These are phyloP conservation scores for Quercus phellos DNA, from an alignment of 331 rosid genomes.

Conservation along the genomic window DNA sequence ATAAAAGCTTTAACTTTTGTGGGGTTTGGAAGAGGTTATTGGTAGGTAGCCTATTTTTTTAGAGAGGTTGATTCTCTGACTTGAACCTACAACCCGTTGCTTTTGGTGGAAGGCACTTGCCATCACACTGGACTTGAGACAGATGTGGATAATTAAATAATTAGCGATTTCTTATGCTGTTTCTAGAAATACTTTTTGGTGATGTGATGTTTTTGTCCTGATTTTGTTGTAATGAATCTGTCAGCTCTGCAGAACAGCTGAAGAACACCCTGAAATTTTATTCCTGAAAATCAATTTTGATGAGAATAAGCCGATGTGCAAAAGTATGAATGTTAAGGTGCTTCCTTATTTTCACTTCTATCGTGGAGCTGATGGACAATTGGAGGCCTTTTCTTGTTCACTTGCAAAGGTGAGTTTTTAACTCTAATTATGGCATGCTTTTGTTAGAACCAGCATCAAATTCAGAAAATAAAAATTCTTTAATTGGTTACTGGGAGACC, in stretches of 20 bases:
- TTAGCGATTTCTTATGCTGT: not conserved
- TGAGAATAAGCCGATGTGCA: slow-evolving; percentile 96
- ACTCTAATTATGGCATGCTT: not conserved
- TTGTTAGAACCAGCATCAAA: not conserved
- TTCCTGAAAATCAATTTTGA: slow-evolving; percentile 92
- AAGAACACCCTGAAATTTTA: slow-evolving; percentile 79
- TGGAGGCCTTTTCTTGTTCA: slow-evolving; percentile 86
- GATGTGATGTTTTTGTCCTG: not conserved
- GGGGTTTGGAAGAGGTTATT: too few relatives aligned
- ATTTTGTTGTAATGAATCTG: slow-evolving; percentile 27
- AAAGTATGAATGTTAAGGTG: slow-evolving; percentile 87
- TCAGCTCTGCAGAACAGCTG: slow-evolving; percentile 97
- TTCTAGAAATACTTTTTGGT: slow-evolving; percentile 12
- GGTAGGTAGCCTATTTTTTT: too few relatives aligned
- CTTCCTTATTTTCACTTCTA: slow-evolving; percentile 97
- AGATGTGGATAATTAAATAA: slow-evolving; percentile 1
- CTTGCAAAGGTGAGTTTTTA: slow-evolving; percentile 47
- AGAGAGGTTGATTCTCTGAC: too few relatives aligned
- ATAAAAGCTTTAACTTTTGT: not conserved
- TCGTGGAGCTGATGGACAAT: slow-evolving; percentile 91
- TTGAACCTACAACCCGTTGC: too few relatives aligned
- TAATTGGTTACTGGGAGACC: not conserved
- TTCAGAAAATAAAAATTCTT: not conserved
- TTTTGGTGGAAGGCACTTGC: too few relatives aligned
- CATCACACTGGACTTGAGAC: not conserved